Evolutionary conservation across 805 yeast species (phyloP).

Genomic region (Candida coleopterorum): DNA sequence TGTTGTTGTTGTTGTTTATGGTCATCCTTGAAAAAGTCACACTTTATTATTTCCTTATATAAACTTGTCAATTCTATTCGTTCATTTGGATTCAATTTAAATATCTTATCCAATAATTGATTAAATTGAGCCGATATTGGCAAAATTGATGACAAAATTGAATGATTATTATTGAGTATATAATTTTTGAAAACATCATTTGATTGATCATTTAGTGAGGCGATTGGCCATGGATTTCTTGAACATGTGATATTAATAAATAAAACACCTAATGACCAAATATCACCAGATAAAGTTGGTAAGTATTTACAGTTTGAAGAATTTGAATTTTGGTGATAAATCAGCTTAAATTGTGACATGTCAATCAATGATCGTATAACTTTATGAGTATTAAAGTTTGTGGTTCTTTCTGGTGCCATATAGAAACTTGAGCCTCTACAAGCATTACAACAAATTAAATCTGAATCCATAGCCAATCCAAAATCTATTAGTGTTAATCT

Average conservation of each 20-base stretch:
- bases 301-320: slow-evolving; percentile 31
- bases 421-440: slow-evolving; percentile 87
- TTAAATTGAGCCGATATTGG: slow-evolving; percentile 68
- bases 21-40: slow-evolving; percentile 28
- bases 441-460: slow-evolving; percentile 56
- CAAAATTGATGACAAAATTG: slow-evolving; percentile 57
- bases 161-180: slow-evolving; percentile 46
- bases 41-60: slow-evolving; percentile 30
- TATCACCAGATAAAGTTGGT: slow-evolving; percentile 75
- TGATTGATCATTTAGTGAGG: slow-evolving; percentile 52
- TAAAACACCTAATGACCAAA: slow-evolving; percentile 79
- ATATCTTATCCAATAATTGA: slow-evolving; percentile 42
- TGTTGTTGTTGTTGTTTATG: not conserved
- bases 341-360: slow-evolving; percentile 21
- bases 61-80: slow-evolving; percentile 39
- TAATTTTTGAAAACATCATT: slow-evolving; percentile 58
- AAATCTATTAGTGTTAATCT: slow-evolving; percentile 74
- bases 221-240: slow-evolving; percentile 88
- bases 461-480: slow-evolving; percentile 72
- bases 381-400: slow-evolving; percentile 35
- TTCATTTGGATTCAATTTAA: slow-evolving; percentile 44
- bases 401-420: slow-evolving; percentile 88
- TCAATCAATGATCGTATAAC: slow-evolving; percentile 24
- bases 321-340: slow-evolving; percentile 9
- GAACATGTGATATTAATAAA: slow-evolving; percentile 76